These are phyloP conservation scores for Blepharisma japonicum DNA, from an alignment of 73 alveolate species.

Conservation along the genomic window DNA sequence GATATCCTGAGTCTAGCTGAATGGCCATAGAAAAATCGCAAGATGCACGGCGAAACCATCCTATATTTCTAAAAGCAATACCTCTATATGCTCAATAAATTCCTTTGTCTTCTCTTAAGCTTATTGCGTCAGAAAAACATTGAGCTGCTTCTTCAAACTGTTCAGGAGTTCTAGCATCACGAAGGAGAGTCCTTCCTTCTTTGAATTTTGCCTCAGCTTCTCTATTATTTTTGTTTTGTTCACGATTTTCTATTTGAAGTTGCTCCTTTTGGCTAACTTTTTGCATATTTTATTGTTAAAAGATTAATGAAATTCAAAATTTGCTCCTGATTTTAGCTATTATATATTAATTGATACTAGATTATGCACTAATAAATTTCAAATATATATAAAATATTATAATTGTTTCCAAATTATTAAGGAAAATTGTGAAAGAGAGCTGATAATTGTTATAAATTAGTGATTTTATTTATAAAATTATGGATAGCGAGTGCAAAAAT, in stretches of 20 bases:
- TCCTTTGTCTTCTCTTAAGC: slow-evolving; percentile 35
- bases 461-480: too few species aligned
- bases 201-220: slow-evolving; percentile 33
- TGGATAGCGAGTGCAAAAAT: too few species aligned
- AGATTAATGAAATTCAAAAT: too few species aligned
- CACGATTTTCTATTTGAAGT: slow-evolving; percentile 21
- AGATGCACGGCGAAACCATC: slow-evolving; percentile 62
- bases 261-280: slow-evolving; percentile 25
- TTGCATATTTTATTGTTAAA: slow-evolving; percentile 7
- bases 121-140: slow-evolving; percentile 66
- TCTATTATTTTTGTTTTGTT: slow-evolving; percentile 14
- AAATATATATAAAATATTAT: too few species aligned
- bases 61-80: slow-evolving; percentile 52
- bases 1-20: slow-evolving; percentile 43
- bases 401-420: too few species aligned
- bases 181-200: slow-evolving; percentile 40
- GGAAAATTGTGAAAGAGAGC: too few species aligned
- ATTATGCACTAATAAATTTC: too few species aligned
- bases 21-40: slow-evolving; percentile 76
- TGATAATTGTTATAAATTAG: too few species aligned
- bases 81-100: slow-evolving; percentile 69
- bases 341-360: too few species aligned
- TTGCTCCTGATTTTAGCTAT: too few species aligned
- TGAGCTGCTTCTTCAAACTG: slow-evolving; percentile 65
- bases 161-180: slow-evolving; percentile 50